Evolutionary conservation across 2,329 filamentous ascomycete species (phyloP).

Genomic region (Phaeosphaeria sp.): DNA sequence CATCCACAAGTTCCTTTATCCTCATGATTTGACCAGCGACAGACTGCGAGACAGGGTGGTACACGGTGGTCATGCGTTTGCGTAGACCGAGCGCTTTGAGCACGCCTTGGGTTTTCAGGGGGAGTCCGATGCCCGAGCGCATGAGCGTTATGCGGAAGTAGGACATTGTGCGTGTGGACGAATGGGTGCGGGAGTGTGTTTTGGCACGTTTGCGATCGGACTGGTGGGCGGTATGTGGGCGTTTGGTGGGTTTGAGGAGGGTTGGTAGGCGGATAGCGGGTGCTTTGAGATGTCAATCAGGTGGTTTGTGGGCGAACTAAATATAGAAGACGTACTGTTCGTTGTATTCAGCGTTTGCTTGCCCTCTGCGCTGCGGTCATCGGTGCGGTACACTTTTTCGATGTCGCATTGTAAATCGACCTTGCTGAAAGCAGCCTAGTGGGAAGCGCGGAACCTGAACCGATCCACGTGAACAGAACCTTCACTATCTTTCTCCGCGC

Average conservation of each 20-base stretch:
- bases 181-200: neutral
- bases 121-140: conserved; percentile 88
- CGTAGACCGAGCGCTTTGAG: conserved; percentile 85
- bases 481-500: conserved; percentile 8
- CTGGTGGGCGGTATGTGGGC: conserved; percentile 5
- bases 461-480: conserved; percentile 16
- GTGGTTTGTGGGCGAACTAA: too few relatives aligned
- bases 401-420: conserved; percentile 6
- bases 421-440: conserved; percentile 11
- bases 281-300: neutral
- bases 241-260: conserved; percentile 10
- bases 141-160: conserved; percentile 93
- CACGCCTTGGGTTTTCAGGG: conserved; percentile 75
- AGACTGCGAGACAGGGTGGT: conserved; percentile 81
- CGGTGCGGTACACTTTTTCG: conserved; percentile 27
- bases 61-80: conserved; percentile 84
- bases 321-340: conserved; percentile 6
- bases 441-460: conserved; percentile 5
- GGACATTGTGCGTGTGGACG: conserved; percentile 59
- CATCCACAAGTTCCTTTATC: conserved; percentile 89
- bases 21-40: conserved; percentile 91
- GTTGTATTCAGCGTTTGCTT: conserved; percentile 5
- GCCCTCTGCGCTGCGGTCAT: conserved; percentile 20
- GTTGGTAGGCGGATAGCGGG: neutral
- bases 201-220: conserved; percentile 1